Base-by-base conservation (phyloP, 371 early-diverging fungal species). In the Saksenaea vasiformis region DNA sequence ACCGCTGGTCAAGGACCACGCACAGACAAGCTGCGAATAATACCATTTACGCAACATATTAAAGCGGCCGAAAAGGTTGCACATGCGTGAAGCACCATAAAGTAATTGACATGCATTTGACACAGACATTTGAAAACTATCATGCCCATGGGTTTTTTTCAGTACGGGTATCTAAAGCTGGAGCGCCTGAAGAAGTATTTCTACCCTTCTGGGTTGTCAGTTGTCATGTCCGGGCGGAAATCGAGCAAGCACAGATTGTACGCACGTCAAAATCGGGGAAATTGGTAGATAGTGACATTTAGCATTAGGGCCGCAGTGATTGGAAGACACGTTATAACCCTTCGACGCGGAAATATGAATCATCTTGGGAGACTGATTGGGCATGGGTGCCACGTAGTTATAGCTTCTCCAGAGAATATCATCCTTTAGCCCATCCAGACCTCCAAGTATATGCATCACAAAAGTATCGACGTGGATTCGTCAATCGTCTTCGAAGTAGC, bases 121-220 rank as follows among this genome's bases (percentile, higher is more conserved):
- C 34, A 36, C 69, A 87, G 87, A 71, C 70, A 0, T 85, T 87
- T 70, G 74, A 80, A 61, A 71, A 72, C 19, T 85, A 80, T 53
- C 87, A 87, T 54, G 83, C 84, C 11, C 80, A 74, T n/a, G 85
- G 85, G 35, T 87, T 85, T 69, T 87, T 87, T 61, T 82, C 87
- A 0, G 77, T 76, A 14, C 80, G 78, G 11, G 44, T 79, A 24
- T 71, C 67, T 14, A 66, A 71, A 14, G 73, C 77, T 2, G 72
- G 78, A 9, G 74, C 80, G n/a, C 79, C 84, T 17, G 80, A 84
- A 55, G 80, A 85, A 60, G 67, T 74, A 5, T 87, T 80, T 61
- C 63, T 87, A 19, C 87, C 87, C 0, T 87, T 85, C 56, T 87
- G 87, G 87, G 81, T 82, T 1, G 80, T 82, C 2, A 81, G 85